Conservation (phyloP, 345 rosid genomes). For the Laguncularia racemosa region DNA sequence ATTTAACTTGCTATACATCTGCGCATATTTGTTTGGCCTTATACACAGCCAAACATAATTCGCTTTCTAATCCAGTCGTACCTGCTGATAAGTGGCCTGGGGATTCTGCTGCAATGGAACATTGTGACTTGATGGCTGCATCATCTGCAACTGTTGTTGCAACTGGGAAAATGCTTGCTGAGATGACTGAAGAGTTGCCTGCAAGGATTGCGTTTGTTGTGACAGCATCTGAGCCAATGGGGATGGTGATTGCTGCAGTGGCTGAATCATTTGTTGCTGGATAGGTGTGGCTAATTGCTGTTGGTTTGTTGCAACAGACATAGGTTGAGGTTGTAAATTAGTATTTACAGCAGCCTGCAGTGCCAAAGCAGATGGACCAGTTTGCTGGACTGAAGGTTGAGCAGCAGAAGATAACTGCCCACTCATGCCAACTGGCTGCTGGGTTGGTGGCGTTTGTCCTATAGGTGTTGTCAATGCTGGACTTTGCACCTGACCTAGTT, state of each 20-base stretch:
- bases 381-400: slow-evolving; percentile 49
- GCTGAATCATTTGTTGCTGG: slow-evolving; percentile 57
- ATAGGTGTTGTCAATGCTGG: slow-evolving; percentile 28
- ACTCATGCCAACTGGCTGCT: slow-evolving; percentile 37
- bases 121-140: slow-evolving; percentile 73
- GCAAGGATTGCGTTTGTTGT: slow-evolving; percentile 80
- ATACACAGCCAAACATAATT: not conserved
- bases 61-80: slow-evolving; percentile 13
- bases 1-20: not conserved
- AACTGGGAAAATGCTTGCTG: slow-evolving; percentile 92
- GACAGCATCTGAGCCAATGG: slow-evolving; percentile 87
- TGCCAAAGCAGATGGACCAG: slow-evolving; percentile 29
- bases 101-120: slow-evolving; percentile 44
- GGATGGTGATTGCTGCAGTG: slow-evolving; percentile 84
- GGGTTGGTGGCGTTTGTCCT: slow-evolving; percentile 37
- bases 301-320: slow-evolving; percentile 41
- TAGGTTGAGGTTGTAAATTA: slow-evolving; percentile 35
- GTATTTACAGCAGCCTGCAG: slow-evolving; percentile 41
- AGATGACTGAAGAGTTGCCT: slow-evolving; percentile 88
- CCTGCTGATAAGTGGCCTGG: slow-evolving; percentile 70
- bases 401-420: slow-evolving; percentile 41
- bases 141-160: slow-evolving; percentile 84
- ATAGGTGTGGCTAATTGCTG: slow-evolving; percentile 36
- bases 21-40: not conserved
- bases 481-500: slow-evolving; percentile 22